Percentiles rank a stretch among this genome's conserved stretches.
Conservation (phyloP, 306 rosid species). For the Mucuna pruriens region DNA sequence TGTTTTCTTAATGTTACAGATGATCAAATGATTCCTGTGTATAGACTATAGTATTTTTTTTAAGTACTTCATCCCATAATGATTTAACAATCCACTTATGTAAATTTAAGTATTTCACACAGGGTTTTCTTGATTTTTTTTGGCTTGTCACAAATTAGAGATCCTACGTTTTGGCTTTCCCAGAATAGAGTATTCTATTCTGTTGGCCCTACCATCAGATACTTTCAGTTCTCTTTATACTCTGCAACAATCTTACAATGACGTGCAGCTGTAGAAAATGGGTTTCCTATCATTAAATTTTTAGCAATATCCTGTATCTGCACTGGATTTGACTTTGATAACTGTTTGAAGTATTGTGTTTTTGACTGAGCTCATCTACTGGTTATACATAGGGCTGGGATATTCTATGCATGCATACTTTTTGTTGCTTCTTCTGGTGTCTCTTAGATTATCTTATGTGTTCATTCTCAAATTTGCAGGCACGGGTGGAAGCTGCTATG, state of each 20-base stretch:
- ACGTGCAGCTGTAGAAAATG: neutral
- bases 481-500: conserved; percentile 98
- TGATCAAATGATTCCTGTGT: conserved; percentile 29
- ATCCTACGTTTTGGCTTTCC: neutral
- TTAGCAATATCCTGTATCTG: conserved; percentile 13
- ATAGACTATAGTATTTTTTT: neutral
- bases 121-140: neutral
- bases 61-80: neutral
- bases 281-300: neutral
- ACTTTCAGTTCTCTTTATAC: neutral
- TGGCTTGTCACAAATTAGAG: neutral
- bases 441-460: conserved; percentile 32
- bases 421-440: conserved; percentile 32
- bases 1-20: conserved; percentile 24
- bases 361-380: conserved; percentile 9
- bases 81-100: neutral
- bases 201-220: neutral
- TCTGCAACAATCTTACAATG: neutral
- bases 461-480: conserved; percentile 62
- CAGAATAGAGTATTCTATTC: neutral
- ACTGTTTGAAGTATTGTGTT: neutral
- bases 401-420: conserved; percentile 24
- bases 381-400: neutral
- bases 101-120: neutral
- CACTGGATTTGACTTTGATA: conserved; percentile 13